Conservation (phyloP, 345 rosid species). For the Pistacia atlantica region DNA sequence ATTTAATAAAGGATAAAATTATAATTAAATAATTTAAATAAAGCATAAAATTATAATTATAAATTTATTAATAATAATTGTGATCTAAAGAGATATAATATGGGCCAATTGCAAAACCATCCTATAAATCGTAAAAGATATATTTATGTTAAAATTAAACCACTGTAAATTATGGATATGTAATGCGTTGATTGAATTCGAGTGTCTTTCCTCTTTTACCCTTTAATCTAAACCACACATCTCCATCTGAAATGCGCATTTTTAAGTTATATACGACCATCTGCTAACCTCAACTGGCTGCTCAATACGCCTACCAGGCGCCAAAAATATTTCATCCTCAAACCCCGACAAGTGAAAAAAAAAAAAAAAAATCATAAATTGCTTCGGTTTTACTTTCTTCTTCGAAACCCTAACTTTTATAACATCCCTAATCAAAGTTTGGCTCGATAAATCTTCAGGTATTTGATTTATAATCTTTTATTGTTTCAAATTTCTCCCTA, state of each 20-base stretch:
- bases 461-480: neutral
- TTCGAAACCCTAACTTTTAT: slow-evolving; percentile 24
- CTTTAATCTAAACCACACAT: too few relatives aligned
- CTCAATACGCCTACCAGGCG: slow-evolving; percentile 17
- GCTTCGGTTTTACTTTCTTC: neutral
- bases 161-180: too few relatives aligned
- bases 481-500: neutral
- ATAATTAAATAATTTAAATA: too few relatives aligned
- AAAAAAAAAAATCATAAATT: neutral
- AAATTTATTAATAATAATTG: too few relatives aligned
- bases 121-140: too few relatives aligned
- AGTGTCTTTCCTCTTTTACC: too few relatives aligned
- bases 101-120: too few relatives aligned
- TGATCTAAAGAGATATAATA: too few relatives aligned
- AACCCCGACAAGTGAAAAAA: neutral
- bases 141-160: too few relatives aligned
- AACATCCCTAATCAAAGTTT: neutral
- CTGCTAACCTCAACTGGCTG: neutral
- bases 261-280: neutral
- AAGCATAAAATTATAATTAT: too few relatives aligned
- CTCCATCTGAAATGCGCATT: neutral
- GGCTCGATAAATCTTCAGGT: slow-evolving; percentile 11
- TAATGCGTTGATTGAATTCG: too few relatives aligned
- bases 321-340: slow-evolving; percentile 14
- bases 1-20: too few relatives aligned